A percentile compares a stretch with the other conserved stretches of the same genome.
Evolutionary conservation across 495 filamentous ascomycete species (phyloP).

Genomic region (Margaritispora aquatica): DNA sequence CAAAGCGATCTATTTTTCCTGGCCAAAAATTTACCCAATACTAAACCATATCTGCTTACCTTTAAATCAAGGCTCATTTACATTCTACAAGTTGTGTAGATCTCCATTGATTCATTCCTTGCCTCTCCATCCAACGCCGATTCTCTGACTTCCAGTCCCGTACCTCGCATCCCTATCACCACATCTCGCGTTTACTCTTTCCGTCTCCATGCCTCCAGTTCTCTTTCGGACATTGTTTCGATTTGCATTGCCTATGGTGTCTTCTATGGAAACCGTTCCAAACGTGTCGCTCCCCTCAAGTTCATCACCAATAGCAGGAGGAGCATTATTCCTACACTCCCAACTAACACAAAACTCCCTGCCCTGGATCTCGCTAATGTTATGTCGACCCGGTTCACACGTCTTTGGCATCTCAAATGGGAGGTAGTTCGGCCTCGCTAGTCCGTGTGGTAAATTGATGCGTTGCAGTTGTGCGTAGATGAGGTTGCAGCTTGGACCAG

Average conservation of each 20-base stretch:
- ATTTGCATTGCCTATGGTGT: no score
- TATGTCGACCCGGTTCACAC: slow-evolving; percentile 22
- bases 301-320: not conserved
- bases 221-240: no score
- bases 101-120: no score
- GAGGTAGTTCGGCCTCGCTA: slow-evolving; percentile 2
- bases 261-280: no score
- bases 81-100: no score
- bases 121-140: slow-evolving; percentile 25
- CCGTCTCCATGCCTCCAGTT: not conserved
- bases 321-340: slow-evolving; percentile 24
- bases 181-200: not conserved
- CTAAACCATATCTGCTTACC: no score
- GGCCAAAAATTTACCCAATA: no score
- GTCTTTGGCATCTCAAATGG: slow-evolving; percentile 22
- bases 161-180: slow-evolving; percentile 15
- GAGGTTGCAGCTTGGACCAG: slow-evolving; percentile 20
- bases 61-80: no score
- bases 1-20: no score
- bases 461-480: slow-evolving; percentile 23
- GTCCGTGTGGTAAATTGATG: slow-evolving; percentile 22
- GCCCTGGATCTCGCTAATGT: slow-evolving; percentile 9
- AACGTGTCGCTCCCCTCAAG: not conserved
- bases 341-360: slow-evolving; percentile 14
- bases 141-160: slow-evolving; percentile 19